phyloP scores from a whole-genome alignment of 2,329 filamentous ascomycete genomes.

The Endothia cerciana region DNA sequence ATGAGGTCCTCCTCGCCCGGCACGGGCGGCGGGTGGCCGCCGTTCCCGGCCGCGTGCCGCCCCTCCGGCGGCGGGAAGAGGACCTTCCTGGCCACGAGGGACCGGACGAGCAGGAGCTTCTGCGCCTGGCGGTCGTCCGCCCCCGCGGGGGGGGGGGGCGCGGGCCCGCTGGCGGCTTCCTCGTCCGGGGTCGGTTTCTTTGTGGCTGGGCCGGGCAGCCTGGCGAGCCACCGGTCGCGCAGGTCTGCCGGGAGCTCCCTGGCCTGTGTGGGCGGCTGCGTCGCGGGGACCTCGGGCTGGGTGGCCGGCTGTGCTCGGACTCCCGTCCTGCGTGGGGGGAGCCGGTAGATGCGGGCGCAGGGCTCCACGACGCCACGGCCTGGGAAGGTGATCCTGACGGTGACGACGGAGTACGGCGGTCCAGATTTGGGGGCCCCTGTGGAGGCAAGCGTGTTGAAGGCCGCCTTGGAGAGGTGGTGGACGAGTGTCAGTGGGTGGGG shows the following conservation, averaged over 20 bases:
- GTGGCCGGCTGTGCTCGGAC: constrained; percentile 35
- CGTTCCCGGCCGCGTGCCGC: constrained; percentile 44
- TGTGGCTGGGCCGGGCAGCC: constrained; percentile 28
- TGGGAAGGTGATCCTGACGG: constrained; percentile 68
- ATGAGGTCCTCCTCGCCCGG: constrained; percentile 77
- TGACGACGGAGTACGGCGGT: constrained; percentile 53
- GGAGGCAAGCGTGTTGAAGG: constrained; percentile 39
- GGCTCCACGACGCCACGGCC: constrained; percentile 70
- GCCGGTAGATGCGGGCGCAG: constrained; percentile 83
- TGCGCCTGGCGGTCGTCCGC: constrained; percentile 43
- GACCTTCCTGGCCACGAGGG: constrained; percentile 48
- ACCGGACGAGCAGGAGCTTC: constrained; percentile 51
- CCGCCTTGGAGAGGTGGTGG: constrained; percentile 44
- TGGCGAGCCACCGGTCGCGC: constrained; percentile 70
- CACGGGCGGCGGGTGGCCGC: constrained; percentile 64
- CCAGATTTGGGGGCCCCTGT: constrained; percentile 35
- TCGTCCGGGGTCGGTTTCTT: constrained; percentile 34
- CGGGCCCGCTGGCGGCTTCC: constrained; percentile 35
- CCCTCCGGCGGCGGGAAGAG: constrained; percentile 42
- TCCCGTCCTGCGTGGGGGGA: constrained; percentile 56
- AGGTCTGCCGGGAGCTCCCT: constrained; percentile 52
- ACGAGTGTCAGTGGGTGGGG: constrained; percentile 35
- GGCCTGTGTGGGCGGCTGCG: constrained; percentile 39
- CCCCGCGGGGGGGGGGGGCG: no score
- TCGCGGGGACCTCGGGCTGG: constrained; percentile 51